These are phyloP conservation scores for Trypanosoma grayi DNA, from an alignment of 208 protist genomes.

Conservation along the genomic window DNA sequence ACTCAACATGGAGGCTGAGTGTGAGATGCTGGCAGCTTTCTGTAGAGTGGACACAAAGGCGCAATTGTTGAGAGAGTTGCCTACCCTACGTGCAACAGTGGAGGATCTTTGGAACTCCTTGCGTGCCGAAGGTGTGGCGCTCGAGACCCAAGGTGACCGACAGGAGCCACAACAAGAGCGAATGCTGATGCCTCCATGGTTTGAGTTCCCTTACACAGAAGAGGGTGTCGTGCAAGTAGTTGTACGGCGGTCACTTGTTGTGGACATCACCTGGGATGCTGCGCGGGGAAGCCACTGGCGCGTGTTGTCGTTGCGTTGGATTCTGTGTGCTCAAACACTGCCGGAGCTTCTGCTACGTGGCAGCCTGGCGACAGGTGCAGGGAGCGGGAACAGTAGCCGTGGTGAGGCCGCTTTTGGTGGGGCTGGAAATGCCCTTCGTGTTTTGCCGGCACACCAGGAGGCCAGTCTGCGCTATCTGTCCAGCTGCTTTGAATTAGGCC, in stretches of 20 bases:
- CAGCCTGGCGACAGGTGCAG: neutral
- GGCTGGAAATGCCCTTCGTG: slow-evolving; percentile 2
- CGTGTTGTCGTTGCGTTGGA: slow-evolving; percentile 55
- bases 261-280: slow-evolving; percentile 66
- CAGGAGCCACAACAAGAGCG: neutral
- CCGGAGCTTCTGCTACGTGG: slow-evolving; percentile 11
- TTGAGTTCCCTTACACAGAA: slow-evolving; percentile 29
- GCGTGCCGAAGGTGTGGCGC: slow-evolving; percentile 6
- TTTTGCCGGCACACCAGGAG: slow-evolving; percentile 38
- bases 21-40: slow-evolving; percentile 42
- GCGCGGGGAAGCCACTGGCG: slow-evolving; percentile 32
- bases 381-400: no score
- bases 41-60: slow-evolving; percentile 56
- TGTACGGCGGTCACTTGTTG: slow-evolving; percentile 46
- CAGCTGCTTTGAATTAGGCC: slow-evolving; percentile 42
- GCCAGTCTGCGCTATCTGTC: slow-evolving; percentile 47
- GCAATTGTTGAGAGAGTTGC: slow-evolving; percentile 52
- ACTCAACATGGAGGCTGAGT: slow-evolving; percentile 59
- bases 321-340: slow-evolving; percentile 16
- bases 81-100: slow-evolving; percentile 23
- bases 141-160: neutral
- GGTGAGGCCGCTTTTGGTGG: neutral
- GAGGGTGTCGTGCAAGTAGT: slow-evolving; percentile 49
- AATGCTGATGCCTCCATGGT: slow-evolving; percentile 19
- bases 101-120: slow-evolving; percentile 7